Conservation (phyloP, 2,329 filamentous ascomycete species). For the Ceratocystis papillata region DNA sequence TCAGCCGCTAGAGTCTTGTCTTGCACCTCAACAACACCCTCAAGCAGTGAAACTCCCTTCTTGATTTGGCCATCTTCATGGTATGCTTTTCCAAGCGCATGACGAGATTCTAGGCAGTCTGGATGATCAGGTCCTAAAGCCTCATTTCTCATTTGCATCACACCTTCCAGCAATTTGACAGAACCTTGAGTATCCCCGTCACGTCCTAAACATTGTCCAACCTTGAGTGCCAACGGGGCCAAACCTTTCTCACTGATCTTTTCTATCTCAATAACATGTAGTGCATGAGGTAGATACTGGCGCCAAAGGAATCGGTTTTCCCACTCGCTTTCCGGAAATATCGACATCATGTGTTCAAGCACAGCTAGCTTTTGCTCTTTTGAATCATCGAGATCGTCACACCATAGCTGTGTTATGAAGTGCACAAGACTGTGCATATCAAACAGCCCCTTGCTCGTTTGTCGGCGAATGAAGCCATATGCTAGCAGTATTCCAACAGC, state of each 20-base stretch:
- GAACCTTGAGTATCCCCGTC: background rate
- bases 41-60: no score
- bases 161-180: background rate
- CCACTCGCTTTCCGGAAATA: background rate
- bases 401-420: background rate
- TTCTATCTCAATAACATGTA: background rate
- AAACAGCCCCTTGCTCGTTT: background rate
- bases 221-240: background rate
- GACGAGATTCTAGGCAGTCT: no score
- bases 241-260: accelerated
- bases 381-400: background rate
- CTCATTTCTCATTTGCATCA: background rate
- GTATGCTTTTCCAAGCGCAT: no score
- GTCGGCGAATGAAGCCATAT: background rate
- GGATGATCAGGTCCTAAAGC: no score
- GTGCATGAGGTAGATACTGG: background rate
- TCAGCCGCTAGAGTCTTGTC: no score
- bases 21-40: accelerated
- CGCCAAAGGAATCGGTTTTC: background rate
- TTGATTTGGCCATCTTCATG: no score
- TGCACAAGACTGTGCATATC: background rate
- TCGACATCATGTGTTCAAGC: background rate
- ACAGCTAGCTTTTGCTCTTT: background rate
- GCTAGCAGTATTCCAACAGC: background rate
- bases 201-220: accelerated